A percentile compares a stretch with the other conserved stretches of the same genome.
These are phyloP conservation scores for Cadophora gregata DNA, from an alignment of 2,329 filamentous ascomycete genomes.

Conservation along the genomic window DNA sequence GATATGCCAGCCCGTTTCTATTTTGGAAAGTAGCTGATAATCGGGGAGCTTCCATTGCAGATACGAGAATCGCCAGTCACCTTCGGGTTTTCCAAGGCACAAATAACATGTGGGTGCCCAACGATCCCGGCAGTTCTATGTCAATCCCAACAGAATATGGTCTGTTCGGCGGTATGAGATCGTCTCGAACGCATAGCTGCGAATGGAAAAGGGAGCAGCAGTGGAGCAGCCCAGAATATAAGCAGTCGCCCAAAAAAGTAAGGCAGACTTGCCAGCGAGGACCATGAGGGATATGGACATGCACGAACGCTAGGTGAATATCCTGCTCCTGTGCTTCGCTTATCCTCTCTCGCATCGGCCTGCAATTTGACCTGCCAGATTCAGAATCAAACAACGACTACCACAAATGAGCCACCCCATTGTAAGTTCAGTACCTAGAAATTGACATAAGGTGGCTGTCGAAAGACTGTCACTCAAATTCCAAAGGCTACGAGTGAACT, in stretches of 20 bases:
- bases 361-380: neutral
- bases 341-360: conserved; percentile 1
- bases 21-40: conserved; percentile 6
- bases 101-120: neutral
- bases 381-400: conserved; percentile 3
- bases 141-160: neutral
- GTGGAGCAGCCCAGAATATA: neutral
- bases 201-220: neutral
- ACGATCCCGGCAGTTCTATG: conserved; percentile 1
- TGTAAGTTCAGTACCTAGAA: conserved; percentile 1
- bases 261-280: conserved; percentile 1
- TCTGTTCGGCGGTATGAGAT: conserved; percentile 3
- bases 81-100: neutral
- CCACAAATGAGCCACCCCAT: conserved; percentile 1
- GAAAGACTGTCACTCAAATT: conserved; percentile 6
- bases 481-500: neutral
- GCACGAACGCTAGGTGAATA: neutral
- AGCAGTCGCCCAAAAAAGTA: neutral
- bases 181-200: neutral
- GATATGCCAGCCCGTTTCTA: conserved; percentile 1
- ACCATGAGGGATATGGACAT: neutral
- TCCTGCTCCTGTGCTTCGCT: neutral
- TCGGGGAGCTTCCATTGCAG: conserved; percentile 10
- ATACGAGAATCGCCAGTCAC: conserved; percentile 7
- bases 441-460: neutral